Conservation (phyloP, 2,329 filamentous ascomycete genomes). For the Eurotiales sp. region DNA sequence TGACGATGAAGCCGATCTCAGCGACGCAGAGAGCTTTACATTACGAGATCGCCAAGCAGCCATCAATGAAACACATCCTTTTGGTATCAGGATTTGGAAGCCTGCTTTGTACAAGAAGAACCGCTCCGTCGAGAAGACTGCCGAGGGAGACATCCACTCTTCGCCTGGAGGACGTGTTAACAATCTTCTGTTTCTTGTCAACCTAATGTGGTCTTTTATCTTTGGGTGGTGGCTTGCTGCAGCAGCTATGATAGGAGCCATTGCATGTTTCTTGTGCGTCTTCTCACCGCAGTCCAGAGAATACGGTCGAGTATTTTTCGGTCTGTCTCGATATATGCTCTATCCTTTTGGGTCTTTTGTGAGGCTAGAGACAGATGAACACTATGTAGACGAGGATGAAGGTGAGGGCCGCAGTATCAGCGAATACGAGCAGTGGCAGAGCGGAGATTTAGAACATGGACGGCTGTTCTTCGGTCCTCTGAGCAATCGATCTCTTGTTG, state of each 20-base stretch:
- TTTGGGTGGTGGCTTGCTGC: slow-evolving; percentile 96
- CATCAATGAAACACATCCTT: slow-evolving; percentile 98
- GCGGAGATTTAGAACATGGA: slow-evolving; percentile 91
- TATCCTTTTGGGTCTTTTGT: slow-evolving; percentile 98
- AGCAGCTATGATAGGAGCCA: slow-evolving; percentile 68
- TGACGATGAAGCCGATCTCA: slow-evolving; percentile 49
- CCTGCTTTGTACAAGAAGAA: slow-evolving; percentile 97
- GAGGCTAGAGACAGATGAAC: slow-evolving; percentile 86
- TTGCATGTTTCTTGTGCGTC: slow-evolving; percentile 74
- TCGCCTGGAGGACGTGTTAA: slow-evolving; percentile 83
- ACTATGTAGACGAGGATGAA: slow-evolving; percentile 89
- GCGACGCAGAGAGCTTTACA: slow-evolving; percentile 96
- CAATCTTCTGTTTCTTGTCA: slow-evolving; percentile 80
- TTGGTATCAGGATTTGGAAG: slow-evolving; percentile 98
- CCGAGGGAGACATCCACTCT: slow-evolving; percentile 95
- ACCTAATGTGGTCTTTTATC: slow-evolving; percentile 80
- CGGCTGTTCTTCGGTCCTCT: slow-evolving; percentile 90
- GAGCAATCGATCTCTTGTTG: slow-evolving; percentile 72
- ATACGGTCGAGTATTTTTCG: slow-evolving; percentile 82
- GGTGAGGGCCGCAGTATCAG: slow-evolving; percentile 95
- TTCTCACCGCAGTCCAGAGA: slow-evolving; percentile 75
- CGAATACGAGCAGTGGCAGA: slow-evolving; percentile 99
- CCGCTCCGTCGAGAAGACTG: slow-evolving; percentile 91
- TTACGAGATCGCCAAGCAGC: slow-evolving; percentile 94
- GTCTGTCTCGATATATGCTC: slow-evolving; percentile 79